A percentile compares a stretch with the other conserved stretches of the same genome.
phyloP scores from a whole-genome alignment of 2,329 filamentous ascomycete species.

The Ophiostoma perfectum region DNA sequence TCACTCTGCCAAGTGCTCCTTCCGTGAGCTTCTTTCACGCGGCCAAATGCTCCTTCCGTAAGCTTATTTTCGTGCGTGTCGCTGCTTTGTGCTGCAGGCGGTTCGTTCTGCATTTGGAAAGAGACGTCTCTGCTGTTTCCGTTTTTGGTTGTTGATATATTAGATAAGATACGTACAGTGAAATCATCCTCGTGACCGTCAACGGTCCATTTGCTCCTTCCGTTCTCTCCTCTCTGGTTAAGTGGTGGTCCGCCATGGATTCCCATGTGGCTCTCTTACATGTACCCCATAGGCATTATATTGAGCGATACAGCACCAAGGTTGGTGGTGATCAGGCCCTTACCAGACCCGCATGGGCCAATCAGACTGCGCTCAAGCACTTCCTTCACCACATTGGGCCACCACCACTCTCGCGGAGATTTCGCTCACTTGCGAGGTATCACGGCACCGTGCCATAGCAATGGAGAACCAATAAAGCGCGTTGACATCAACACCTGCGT shows the following conservation, averaged over 20 bases:
- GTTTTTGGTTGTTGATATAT: no score
- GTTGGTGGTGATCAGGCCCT: neutral
- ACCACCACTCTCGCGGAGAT: conserved; percentile 8
- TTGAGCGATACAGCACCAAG: neutral
- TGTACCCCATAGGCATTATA: conserved; percentile 1
- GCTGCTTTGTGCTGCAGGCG: neutral
- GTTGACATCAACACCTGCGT: neutral
- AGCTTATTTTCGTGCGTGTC: neutral
- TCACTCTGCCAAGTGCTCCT: neutral
- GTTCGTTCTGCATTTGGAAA: neutral
- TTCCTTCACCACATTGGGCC: conserved; percentile 7
- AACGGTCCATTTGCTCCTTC: neutral
- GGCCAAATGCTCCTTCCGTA: no score
- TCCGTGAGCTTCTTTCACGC: no score
- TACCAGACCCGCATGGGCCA: neutral
- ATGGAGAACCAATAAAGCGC: neutral
- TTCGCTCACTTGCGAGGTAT: neutral
- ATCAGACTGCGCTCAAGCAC: neutral
- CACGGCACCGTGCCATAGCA: no score
- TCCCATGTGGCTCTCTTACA: neutral
- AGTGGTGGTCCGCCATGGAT: neutral
- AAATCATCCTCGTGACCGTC: no score
- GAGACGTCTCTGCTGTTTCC: neutral
- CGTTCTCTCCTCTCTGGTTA: neutral
- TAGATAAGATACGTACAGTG: no score